Base-by-base conservation (phyloP, 805 yeast species). In the Teunomyces atbi region DNA sequence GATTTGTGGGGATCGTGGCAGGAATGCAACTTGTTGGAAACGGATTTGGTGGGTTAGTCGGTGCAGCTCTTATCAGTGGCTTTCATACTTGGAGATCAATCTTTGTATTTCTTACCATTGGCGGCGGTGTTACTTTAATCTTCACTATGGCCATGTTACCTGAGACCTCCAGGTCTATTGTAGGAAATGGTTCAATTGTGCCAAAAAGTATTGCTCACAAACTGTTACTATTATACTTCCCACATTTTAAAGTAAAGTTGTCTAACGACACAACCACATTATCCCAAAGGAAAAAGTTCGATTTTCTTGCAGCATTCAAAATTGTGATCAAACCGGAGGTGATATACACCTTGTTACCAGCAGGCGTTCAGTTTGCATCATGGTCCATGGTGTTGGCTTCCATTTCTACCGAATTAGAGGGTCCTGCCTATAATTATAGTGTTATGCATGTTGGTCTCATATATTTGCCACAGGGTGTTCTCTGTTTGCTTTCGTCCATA, bases 301-400 rank as follows among this genome's bases (percentile, higher is more conserved):
- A 43, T 34, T 20, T 49, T 20, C 34, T 45, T 10, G 43, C 61
- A 10, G 61, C 84, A 1, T 70, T 78, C 48, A 62, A 65, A 30
- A 73, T 84, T 26, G 53, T 80, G 45, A 46, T 59, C 20, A 62
- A 69, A 37, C 62, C 67, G 6, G 79, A 78, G 45, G 77, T 84
- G 2, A 53, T 71, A 1, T 57, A 77, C 27, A 60, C 78, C 7
- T 62, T 88, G 28, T 41, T 82, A 1, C 85, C 89, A 1, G 72
- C 78, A 6, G 83, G 88, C 0, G 44, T 88, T 2, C 79, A 80
- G 47, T 88, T 80, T 62, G 75, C 90, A 1, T 69, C 77, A 1
- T 88, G 92, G 89, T 81, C 85, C 6, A 76, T 83, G 65, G 73
- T 79, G 13, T 74, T 86, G 47, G 84, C 95, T 0, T 77, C 89